Evolutionary conservation across 2,329 filamentous ascomycete genomes (phyloP), one percentile per base, ranked within the genome.

Genomic region (Alternaria gaisen): DNA sequence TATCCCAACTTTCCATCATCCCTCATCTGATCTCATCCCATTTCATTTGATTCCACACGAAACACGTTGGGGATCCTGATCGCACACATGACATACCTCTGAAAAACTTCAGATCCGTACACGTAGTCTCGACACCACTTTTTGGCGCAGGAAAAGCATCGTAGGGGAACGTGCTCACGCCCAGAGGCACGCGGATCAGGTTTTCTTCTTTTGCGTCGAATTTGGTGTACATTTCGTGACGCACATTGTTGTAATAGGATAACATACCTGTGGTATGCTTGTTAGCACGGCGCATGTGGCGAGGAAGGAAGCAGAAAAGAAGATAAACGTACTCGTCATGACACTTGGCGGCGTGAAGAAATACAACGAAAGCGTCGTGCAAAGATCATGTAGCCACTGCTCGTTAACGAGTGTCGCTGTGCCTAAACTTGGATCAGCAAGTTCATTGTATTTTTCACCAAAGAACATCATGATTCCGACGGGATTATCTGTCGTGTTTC

Each of bases 381-480:
- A 64, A 56, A 78, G 38, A 68, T 75, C 73, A 26, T 77, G 67
- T 18, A 73, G 73, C 42, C 74, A 74, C 4, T 69, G 52, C 9
- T 69, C 61, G 24, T 72, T 71, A 30, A 80, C 73, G 26, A 75
- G 65, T 14, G 65, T 70, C 7, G 70, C 67, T n/a, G 71, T 65
- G 20, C 63, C 61, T 8, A 68, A 54, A 14, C 54, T 65, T 14
- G 78, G 76, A 51, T 78, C 73, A 12, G 77, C 70, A 6, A 78
- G 70, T 66, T 81, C 79, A 34, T 77, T 67, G 58, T 80, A 80
- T 68, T 83, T 82, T 61, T 83, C 80, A 1, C 80, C 81, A 0
- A 83, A 72, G 65, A 79, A 83, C 50, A 79, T 77, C 68, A 83
- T 72, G 42, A 81, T 77, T 0, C 81, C 82, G 3, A 83, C 68